These are phyloP conservation scores for Bipolaris bicolor DNA, from an alignment of 2,329 filamentous ascomycete species.

Conservation along the genomic window DNA sequence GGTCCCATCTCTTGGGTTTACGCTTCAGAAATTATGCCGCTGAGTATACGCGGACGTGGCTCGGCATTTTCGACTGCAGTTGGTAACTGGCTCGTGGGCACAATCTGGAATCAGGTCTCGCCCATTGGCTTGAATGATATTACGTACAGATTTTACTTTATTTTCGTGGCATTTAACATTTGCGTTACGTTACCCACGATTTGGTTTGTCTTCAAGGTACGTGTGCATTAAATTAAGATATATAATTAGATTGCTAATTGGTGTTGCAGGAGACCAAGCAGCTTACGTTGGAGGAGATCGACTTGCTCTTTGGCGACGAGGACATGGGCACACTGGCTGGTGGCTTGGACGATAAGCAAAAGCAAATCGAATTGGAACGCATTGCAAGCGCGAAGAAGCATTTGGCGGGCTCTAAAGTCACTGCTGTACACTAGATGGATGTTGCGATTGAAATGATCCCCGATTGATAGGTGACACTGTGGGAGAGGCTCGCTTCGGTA, in stretches of 20 bases:
- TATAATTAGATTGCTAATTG: neutral
- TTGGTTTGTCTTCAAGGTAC: conserved; percentile 57
- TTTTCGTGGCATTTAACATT: conserved; percentile 62
- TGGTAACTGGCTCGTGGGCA: conserved; percentile 65
- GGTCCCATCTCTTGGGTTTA: conserved; percentile 64
- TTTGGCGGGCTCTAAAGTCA: conserved; percentile 19
- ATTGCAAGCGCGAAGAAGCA: conserved; percentile 28
- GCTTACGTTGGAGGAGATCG: conserved; percentile 63
- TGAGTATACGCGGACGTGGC: conserved; percentile 67
- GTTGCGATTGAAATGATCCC: neutral
- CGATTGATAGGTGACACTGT: no score
- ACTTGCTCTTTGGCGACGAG: conserved; percentile 61
- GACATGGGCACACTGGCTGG: conserved; percentile 57
- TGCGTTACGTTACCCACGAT: conserved; percentile 55
- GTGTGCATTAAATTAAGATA: neutral
- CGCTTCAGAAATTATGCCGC: conserved; percentile 67
- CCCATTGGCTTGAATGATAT: conserved; percentile 59
- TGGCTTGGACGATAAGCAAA: conserved; percentile 46
- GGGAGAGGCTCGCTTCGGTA: no score
- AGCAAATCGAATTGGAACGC: conserved; percentile 31
- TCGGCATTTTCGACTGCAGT: conserved; percentile 64
- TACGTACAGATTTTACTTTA: conserved; percentile 63
- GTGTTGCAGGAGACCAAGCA: conserved; percentile 47
- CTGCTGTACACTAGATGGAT: conserved; percentile 21
- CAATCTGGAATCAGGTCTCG: conserved; percentile 64